Evolutionary conservation across 768 basidiomycete genomes (phyloP).

Genomic region (Boletales sp.): DNA sequence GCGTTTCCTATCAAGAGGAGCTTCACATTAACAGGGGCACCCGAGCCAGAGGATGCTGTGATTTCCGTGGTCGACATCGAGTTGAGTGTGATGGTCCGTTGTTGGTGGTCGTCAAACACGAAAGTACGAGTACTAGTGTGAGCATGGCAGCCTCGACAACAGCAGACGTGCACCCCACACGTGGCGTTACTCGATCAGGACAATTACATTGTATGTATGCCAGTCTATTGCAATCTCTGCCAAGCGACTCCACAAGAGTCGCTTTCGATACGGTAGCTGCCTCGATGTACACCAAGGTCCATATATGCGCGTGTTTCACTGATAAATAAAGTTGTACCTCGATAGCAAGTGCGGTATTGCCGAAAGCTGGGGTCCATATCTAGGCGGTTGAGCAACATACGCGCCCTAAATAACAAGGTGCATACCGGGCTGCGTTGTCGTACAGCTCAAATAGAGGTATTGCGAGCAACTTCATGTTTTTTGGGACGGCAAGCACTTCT

Average conservation of each 20-base stretch:
- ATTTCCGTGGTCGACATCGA: constrained; percentile 18
- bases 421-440: constrained; percentile 88
- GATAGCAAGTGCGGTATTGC: constrained; percentile 92
- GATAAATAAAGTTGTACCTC: constrained; percentile 81
- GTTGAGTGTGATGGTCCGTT: background rate
- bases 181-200: constrained; percentile 18
- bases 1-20: constrained; percentile 83
- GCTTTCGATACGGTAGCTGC: too few relatives aligned
- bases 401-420: background rate
- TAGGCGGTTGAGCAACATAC: constrained; percentile 18
- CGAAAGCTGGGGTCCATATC: constrained; percentile 90
- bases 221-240: background rate
- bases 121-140: background rate
- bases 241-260: background rate
- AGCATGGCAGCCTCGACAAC: too few relatives aligned
- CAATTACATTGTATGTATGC: background rate
- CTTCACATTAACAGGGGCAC: constrained; percentile 69
- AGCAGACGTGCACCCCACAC: background rate
- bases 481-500: constrained; percentile 96
- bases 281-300: too few relatives aligned
- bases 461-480: constrained; percentile 98
- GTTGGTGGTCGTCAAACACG: constrained; percentile 2
- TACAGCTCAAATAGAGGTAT: constrained; percentile 97
- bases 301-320: constrained; percentile 31
- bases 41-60: constrained; percentile 25